These are phyloP conservation scores for Candida boidinii DNA, from an alignment of 805 yeast species.

Conservation along the genomic window DNA sequence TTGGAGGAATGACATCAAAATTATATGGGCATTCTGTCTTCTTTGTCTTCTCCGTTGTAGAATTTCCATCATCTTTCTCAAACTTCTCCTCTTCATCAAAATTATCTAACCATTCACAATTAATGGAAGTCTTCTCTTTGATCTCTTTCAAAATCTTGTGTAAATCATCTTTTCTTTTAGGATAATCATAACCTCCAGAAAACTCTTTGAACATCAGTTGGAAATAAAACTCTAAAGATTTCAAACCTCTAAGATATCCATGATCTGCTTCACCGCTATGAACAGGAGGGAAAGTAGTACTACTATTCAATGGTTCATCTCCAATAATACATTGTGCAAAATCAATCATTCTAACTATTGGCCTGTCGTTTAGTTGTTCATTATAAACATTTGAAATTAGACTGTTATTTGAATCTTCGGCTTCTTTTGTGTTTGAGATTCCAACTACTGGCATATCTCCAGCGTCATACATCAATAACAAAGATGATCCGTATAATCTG, in stretches of 20 bases:
- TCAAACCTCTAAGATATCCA: slow-evolving; percentile 81
- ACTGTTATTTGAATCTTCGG: slow-evolving; percentile 5
- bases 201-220: slow-evolving; percentile 47
- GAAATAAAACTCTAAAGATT: slow-evolving; percentile 64
- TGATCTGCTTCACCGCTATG: slow-evolving; percentile 57
- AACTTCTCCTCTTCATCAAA: slow-evolving; percentile 20
- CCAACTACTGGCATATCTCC: slow-evolving; percentile 16
- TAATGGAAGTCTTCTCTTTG: slow-evolving; percentile 7
- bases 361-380: no score
- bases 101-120: slow-evolving; percentile 26
- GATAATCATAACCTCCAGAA: slow-evolving; percentile 30
- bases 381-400: slow-evolving; percentile 15
- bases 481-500: slow-evolving; percentile 85
- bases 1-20: no score
- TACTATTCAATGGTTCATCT: slow-evolving; percentile 35
- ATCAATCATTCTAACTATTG: slow-evolving; percentile 78
- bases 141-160: slow-evolving; percentile 1
- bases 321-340: slow-evolving; percentile 89
- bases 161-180: slow-evolving; percentile 11
- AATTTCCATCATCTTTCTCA: background rate
- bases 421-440: slow-evolving; percentile 6
- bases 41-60: background rate
- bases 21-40: no score
- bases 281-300: slow-evolving; percentile 61
- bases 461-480: slow-evolving; percentile 86